A percentile compares a stretch with the other conserved stretches of the same genome.
phyloP scores from a whole-genome alignment of 169 alveolate genomes.

The Ichthyophthirius multifiliis region DNA sequence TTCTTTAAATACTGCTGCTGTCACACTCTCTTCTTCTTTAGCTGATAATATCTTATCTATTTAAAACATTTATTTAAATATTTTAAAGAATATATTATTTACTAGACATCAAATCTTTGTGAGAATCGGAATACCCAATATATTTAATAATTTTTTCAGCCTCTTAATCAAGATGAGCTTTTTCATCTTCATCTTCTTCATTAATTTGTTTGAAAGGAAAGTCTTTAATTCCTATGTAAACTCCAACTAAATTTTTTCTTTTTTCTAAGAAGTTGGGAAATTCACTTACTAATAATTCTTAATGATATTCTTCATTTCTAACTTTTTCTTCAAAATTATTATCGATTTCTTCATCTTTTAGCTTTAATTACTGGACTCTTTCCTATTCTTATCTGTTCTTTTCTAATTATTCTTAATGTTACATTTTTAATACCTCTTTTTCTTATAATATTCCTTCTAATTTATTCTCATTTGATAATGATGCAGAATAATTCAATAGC shows the following conservation, averaged over 20 bases:
- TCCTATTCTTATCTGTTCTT: conserved; percentile 16
- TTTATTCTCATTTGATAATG: conserved; percentile 23
- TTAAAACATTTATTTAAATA: not conserved
- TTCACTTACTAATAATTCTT: conserved; percentile 59
- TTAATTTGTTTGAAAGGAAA: conserved; percentile 49
- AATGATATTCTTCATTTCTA: conserved; percentile 53
- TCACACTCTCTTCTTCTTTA: conserved; percentile 56
- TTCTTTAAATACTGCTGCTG: conserved; percentile 63
- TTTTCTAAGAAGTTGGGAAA: conserved; percentile 62
- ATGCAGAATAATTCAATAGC: conserved; percentile 62
- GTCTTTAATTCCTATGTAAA: conserved; percentile 65
- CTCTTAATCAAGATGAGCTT: conserved; percentile 63
- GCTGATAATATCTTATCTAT: conserved; percentile 46
- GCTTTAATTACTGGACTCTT: conserved; percentile 25
- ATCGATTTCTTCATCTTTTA: conserved; percentile 43
- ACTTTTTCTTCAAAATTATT: conserved; percentile 47
- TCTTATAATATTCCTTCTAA: conserved; percentile 4
- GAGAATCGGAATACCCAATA: conserved; percentile 65
- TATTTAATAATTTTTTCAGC: conserved; percentile 50
- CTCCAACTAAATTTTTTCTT: conserved; percentile 77
- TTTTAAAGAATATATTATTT: not conserved
- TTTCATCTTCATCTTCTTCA: conserved; percentile 76
- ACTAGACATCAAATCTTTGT: conserved; percentile 42
- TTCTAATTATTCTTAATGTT: not conserved
- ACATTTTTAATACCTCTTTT: conserved; percentile 25